Evolutionary conservation across 2,329 filamentous ascomycete genomes (phyloP).

Genomic region (Erysiphe pulchra): DNA sequence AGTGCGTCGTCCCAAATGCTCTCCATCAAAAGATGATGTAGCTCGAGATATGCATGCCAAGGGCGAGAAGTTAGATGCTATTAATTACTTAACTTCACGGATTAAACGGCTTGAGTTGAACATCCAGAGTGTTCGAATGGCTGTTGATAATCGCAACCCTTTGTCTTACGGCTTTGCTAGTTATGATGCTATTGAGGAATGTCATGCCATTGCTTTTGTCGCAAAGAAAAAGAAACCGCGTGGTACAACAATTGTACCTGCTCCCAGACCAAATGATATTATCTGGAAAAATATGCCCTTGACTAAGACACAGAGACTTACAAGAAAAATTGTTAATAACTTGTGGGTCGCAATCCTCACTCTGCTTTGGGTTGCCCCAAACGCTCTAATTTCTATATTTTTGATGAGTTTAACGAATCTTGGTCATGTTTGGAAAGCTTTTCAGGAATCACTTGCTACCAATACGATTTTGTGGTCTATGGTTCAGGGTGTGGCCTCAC

Average conservation of each 20-base stretch:
- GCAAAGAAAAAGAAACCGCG: conserved; percentile 58
- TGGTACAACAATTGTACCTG: conserved; percentile 51
- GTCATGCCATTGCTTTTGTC: conserved; percentile 66
- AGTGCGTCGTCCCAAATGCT: conserved; percentile 48
- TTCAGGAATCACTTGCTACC: conserved; percentile 33
- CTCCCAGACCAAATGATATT: conserved; percentile 69
- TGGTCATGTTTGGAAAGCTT: conserved; percentile 53
- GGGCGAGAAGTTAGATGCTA: conserved; percentile 66
- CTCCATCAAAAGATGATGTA: conserved; percentile 55
- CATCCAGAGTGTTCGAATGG: conserved; percentile 58
- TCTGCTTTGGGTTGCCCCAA: conserved; percentile 67
- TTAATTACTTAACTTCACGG: conserved; percentile 70
- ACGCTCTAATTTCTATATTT: conserved; percentile 86
- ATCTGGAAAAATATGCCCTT: conserved; percentile 89
- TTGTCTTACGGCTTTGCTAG: conserved; percentile 88
- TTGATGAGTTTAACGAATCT: conserved; percentile 65
- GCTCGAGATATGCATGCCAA: conserved; percentile 35
- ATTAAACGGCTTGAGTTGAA: conserved; percentile 63
- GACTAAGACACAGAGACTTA: conserved; percentile 37
- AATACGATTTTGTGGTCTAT: conserved; percentile 55
- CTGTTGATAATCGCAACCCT: conserved; percentile 66
- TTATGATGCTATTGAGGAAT: conserved; percentile 67
- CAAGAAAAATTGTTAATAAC: conserved; percentile 53
- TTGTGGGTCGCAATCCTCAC: conserved; percentile 67
- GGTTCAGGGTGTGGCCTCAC: conserved; percentile 76